These are phyloP conservation scores for Tulasnella sp. DNA, from an alignment of 768 basidiomycete species.

Conservation along the genomic window DNA sequence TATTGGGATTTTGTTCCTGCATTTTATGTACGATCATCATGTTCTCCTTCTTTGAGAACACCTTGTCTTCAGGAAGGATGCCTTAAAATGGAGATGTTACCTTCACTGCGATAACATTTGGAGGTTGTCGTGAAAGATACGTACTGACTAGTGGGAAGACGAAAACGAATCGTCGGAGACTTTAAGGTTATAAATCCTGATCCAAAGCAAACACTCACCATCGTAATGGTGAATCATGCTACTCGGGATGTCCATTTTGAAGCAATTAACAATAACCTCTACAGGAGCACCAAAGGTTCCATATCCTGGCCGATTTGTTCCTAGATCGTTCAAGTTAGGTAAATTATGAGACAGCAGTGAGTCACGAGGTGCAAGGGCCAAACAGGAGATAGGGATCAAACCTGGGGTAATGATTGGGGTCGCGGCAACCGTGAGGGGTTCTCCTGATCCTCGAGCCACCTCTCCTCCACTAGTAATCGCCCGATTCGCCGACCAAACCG, in stretches of 20 bases:
- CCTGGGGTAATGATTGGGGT: too few relatives aligned
- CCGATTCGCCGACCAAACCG: not conserved
- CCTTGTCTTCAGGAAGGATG: slow-evolving; percentile 41
- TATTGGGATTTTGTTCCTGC: not conserved
- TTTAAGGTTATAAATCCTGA: not conserved
- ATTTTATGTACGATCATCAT: slow-evolving; percentile 35
- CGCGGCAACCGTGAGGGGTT: too few relatives aligned
- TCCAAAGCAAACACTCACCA: not conserved
- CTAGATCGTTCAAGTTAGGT: not conserved
- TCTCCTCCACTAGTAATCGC: not conserved
- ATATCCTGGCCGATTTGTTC: not conserved
- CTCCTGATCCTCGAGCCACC: too few relatives aligned
- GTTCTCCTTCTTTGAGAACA: slow-evolving; percentile 56
- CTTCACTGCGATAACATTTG: not conserved
- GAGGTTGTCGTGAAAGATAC: not conserved
- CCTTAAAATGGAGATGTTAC: not conserved
- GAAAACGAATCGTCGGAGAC: not conserved
- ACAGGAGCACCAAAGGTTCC: not conserved
- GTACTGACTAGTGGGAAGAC: not conserved
- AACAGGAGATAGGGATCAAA: too few relatives aligned
- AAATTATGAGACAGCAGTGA: not conserved
- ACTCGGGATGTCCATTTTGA: not conserved
- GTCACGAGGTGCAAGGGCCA: not conserved
- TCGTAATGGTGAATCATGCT: slow-evolving; percentile 4
- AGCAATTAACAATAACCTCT: not conserved